Evolutionary conservation across 2,329 filamentous ascomycete species (phyloP).

Genomic region (Amphichorda felina): DNA sequence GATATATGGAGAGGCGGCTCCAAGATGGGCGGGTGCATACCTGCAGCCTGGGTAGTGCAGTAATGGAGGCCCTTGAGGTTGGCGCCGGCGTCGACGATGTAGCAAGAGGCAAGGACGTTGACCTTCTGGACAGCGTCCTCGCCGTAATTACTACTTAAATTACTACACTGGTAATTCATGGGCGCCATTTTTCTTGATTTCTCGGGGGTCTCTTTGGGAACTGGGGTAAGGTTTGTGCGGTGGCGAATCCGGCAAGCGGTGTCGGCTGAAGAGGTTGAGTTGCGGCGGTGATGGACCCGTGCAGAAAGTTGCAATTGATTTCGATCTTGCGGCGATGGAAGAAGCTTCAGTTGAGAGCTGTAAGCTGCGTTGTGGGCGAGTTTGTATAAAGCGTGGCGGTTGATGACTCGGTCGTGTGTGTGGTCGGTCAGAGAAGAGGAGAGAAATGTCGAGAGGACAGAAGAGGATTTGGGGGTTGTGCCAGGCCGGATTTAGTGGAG

Average conservation of each 20-base stretch:
- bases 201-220: slow-evolving; percentile 10
- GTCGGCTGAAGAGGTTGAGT: background rate
- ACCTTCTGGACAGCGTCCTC: slow-evolving; percentile 50
- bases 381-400: no score
- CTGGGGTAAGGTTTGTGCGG: background rate
- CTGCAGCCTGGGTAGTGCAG: slow-evolving; percentile 83
- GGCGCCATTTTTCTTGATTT: slow-evolving; percentile 38
- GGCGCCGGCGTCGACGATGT: slow-evolving; percentile 64
- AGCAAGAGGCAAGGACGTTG: slow-evolving; percentile 85
- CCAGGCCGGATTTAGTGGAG: background rate
- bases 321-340: background rate
- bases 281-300: background rate
- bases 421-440: slow-evolving; percentile 2
- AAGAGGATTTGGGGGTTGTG: background rate
- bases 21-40: no score
- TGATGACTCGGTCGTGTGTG: no score
- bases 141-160: slow-evolving; percentile 68
- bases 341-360: background rate
- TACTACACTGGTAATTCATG: slow-evolving; percentile 60
- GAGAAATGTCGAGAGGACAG: slow-evolving; percentile 3
- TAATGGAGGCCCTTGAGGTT: slow-evolving; percentile 80
- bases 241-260: background rate
- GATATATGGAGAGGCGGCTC: background rate
- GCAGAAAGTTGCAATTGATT: background rate
- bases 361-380: background rate